phyloP scores from a whole-genome alignment of 352 stramenopile genomes.

The Pythium chondricola region DNA sequence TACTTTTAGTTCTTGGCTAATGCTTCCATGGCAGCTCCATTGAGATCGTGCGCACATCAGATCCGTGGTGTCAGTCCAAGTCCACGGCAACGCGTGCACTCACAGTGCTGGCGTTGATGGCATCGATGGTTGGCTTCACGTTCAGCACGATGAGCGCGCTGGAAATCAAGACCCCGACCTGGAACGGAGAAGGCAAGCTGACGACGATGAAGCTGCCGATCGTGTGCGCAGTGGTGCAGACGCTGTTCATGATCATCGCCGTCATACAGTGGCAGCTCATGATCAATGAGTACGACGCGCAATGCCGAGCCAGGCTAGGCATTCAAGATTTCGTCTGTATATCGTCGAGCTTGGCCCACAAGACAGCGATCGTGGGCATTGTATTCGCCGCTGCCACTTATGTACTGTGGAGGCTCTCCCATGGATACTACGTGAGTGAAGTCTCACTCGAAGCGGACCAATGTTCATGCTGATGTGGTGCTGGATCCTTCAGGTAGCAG shows the following conservation, averaged over 20 bases:
- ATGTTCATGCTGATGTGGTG: no score
- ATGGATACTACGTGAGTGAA: constrained; percentile 54
- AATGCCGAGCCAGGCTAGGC: constrained; percentile 32
- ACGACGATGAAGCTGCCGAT: constrained; percentile 47
- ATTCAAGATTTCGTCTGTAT: constrained; percentile 62
- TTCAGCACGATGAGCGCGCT: constrained; percentile 46
- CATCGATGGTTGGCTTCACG: constrained; percentile 46
- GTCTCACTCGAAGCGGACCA: neutral
- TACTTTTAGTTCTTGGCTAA: neutral
- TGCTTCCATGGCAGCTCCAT: constrained; percentile 11
- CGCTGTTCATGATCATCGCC: constrained; percentile 30
- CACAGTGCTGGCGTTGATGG: constrained; percentile 43
- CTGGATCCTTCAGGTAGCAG: constrained; percentile 26
- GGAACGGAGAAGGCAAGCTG: constrained; percentile 59
- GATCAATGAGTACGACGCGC: constrained; percentile 36
- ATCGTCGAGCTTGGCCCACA: constrained; percentile 27
- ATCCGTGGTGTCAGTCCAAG: constrained; percentile 63
- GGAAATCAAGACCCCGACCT: constrained; percentile 60
- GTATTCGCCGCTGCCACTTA: constrained; percentile 41
- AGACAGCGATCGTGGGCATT: constrained; percentile 33
- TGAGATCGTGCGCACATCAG: constrained; percentile 9
- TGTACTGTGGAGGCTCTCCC: constrained; percentile 47
- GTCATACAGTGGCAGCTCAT: constrained; percentile 59
- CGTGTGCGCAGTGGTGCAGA: constrained; percentile 47
- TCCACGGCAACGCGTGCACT: constrained; percentile 40